Evolutionary conservation across 129 eudicot species (phyloP).

Genomic region (Ambrosia trifida): DNA sequence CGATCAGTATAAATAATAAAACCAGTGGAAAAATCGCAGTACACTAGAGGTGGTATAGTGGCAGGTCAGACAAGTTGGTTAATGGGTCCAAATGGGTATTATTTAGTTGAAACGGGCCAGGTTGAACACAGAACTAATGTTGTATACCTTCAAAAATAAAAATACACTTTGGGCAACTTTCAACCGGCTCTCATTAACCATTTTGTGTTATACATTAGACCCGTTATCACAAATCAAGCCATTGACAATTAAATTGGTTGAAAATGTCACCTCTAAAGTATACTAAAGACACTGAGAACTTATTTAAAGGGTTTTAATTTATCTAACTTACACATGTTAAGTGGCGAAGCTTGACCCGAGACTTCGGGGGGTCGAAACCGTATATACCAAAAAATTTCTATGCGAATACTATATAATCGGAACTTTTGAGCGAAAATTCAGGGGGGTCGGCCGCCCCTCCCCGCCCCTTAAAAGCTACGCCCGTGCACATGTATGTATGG

Average conservation of each 20-base stretch:
- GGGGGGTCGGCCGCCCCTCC: no score
- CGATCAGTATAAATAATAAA: not conserved
- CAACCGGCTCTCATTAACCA: not conserved
- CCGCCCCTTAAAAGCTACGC: no score
- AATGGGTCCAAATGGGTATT: not conserved
- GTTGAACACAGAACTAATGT: not conserved
- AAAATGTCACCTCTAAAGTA: not conserved
- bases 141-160: not conserved
- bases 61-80: not conserved
- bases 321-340: not conserved
- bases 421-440: no score
- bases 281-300: not conserved
- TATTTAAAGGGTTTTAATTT: slow-evolving; percentile 4
- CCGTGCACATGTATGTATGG: no score
- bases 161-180: not conserved
- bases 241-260: not conserved
- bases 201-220: not conserved
- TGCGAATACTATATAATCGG: no score
- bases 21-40: not conserved
- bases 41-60: not conserved
- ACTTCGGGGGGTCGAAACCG: no score
- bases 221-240: not conserved
- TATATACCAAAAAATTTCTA: no score
- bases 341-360: no score
- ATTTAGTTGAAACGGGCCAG: not conserved